These are phyloP conservation scores for Penicillium verrucosum DNA, from an alignment of 2,329 filamentous ascomycete genomes.

Conservation along the genomic window DNA sequence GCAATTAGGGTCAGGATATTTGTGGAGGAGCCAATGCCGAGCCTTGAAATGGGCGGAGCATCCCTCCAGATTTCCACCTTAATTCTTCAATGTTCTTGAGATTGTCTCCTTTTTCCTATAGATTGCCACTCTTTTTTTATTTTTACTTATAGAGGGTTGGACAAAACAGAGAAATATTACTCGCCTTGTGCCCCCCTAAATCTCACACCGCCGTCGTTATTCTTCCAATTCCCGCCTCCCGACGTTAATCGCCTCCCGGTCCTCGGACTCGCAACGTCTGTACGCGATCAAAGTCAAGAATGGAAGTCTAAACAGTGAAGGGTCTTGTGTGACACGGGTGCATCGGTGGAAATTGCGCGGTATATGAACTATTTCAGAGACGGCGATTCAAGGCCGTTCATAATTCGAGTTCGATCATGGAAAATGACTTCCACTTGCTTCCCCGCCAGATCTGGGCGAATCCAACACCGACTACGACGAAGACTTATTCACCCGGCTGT, in stretches of 20 bases:
- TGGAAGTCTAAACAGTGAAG: conserved; percentile 11
- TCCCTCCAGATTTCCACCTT: conserved; percentile 19
- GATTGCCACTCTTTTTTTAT: background rate
- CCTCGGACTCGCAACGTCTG: conserved; percentile 2
- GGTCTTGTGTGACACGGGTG: conserved; percentile 1
- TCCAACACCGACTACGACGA: conserved; percentile 37
- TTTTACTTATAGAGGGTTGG: background rate
- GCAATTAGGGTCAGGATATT: background rate
- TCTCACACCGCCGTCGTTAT: background rate
- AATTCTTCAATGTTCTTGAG: background rate
- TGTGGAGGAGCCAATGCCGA: conserved; percentile 12
- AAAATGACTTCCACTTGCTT: conserved; percentile 31
- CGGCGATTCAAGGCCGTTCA: conserved; percentile 12
- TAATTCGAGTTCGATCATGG: conserved; percentile 29
- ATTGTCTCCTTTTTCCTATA: background rate
- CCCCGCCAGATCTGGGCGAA: conserved; percentile 43
- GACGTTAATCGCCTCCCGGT: background rate
- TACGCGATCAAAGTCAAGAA: conserved; percentile 15
- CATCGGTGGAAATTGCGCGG: conserved; percentile 6
- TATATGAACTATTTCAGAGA: conserved; percentile 13
- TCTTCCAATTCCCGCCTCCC: background rate
- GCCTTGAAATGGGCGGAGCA: conserved; percentile 21
- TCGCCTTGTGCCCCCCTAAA: background rate
- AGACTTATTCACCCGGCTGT: conserved; percentile 49
- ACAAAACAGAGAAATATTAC: background rate